Conservation (phyloP, 2,329 filamentous ascomycete species). For the Nothomitra cinnamomea region DNA sequence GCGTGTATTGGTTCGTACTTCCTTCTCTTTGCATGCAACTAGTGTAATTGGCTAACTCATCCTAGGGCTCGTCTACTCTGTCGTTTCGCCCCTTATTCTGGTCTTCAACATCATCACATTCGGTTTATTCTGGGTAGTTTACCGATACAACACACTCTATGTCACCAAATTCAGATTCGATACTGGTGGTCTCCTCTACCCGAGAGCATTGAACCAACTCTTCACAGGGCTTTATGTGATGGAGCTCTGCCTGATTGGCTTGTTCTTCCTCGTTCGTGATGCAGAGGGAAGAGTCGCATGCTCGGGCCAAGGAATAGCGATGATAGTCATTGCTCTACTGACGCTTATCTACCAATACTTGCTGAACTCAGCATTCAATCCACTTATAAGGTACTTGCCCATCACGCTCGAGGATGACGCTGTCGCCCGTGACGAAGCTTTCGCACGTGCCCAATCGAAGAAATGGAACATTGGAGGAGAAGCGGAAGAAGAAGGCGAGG, state of each 20-base stretch:
- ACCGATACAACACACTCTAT: constrained; percentile 94
- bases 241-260: constrained; percentile 74
- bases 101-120: constrained; percentile 92
- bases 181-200: constrained; percentile 84
- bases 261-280: constrained; percentile 66
- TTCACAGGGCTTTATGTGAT: constrained; percentile 93
- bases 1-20: constrained; percentile 57
- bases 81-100: constrained; percentile 79
- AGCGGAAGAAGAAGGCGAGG: constrained; percentile 29
- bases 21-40: background rate
- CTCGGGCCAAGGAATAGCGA: constrained; percentile 62
- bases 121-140: constrained; percentile 77
- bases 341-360: constrained; percentile 66
- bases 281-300: constrained; percentile 38
- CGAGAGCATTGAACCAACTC: constrained; percentile 82
- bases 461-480: constrained; percentile 45
- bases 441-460: constrained; percentile 58
- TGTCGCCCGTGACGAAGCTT: constrained; percentile 75
- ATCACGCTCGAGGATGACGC: constrained; percentile 95
- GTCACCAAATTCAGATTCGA: constrained; percentile 80
- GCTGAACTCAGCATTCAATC: constrained; percentile 68
- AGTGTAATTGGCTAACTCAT: background rate
- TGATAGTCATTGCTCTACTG: constrained; percentile 57
- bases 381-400: constrained; percentile 74
- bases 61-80: constrained; percentile 58